Evolutionary conservation across 257 asterid genomes (phyloP).

Genomic region (Nicotiana attenuata): DNA sequence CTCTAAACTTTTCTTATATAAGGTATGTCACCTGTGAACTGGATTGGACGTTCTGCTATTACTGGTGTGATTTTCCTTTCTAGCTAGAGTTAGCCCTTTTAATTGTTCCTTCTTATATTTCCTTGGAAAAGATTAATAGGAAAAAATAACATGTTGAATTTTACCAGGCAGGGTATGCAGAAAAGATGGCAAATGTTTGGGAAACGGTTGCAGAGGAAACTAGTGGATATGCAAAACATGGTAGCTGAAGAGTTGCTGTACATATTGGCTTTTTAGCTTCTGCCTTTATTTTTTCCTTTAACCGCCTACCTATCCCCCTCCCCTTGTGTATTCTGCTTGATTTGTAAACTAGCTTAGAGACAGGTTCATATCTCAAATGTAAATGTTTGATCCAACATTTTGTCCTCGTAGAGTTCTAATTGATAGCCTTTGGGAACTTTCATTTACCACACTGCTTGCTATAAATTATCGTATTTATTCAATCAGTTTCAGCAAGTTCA

Average conservation of each 20-base stretch:
- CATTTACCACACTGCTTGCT: not conserved
- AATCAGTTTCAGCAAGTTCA: not conserved
- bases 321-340: conserved; percentile 3
- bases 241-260: conserved; percentile 25
- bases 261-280: conserved; percentile 12
- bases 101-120: not conserved
- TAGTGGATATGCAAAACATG: conserved; percentile 41
- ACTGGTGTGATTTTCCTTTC: not conserved
- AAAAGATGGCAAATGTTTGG: conserved; percentile 90
- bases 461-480: not conserved
- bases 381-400: conserved; percentile 9
- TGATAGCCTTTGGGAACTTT: not conserved
- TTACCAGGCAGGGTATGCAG: conserved; percentile 90
- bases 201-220: conserved; percentile 85
- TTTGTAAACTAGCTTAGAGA: conserved; percentile 15
- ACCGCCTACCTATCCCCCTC: not conserved
- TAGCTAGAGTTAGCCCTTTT: not conserved
- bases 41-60: not conserved
- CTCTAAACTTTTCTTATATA: not conserved
- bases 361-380: not conserved
- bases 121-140: not conserved
- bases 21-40: not conserved
- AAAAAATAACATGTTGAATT: conserved; percentile 10
- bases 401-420: not conserved
- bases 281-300: not conserved